Evolutionary conservation across 805 yeast genomes (phyloP).

Genomic region (Metschnikowia chrysomelidarum): DNA sequence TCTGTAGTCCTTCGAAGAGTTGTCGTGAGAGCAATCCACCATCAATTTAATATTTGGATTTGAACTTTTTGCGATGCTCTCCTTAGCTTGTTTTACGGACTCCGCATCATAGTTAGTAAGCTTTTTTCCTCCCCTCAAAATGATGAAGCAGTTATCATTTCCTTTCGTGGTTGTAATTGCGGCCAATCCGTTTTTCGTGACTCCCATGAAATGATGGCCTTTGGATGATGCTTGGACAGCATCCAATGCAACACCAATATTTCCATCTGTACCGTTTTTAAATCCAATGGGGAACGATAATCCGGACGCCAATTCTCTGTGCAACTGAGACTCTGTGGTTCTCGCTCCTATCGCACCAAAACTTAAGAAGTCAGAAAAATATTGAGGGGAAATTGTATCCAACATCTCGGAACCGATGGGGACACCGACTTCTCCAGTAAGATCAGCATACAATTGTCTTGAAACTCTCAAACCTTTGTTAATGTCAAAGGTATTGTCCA

Average conservation of each 20-base stretch:
- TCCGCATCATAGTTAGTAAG: conserved; percentile 88
- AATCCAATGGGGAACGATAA: conserved; percentile 97
- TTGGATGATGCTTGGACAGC: conserved; percentile 90
- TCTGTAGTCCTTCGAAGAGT: conserved; percentile 83
- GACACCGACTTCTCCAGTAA: conserved; percentile 62
- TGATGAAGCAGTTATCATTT: conserved; percentile 84
- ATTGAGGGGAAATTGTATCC: conserved; percentile 97
- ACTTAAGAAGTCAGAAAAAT: conserved; percentile 86
- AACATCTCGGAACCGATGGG: conserved; percentile 98
- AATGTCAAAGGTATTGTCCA: conserved; percentile 88
- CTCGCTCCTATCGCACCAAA: conserved; percentile 99
- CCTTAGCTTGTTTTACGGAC: conserved; percentile 57
- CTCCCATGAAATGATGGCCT: conserved; percentile 92
- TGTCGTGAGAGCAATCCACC: conserved; percentile 98
- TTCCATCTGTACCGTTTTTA: conserved; percentile 98
- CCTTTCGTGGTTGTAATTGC: conserved; percentile 97
- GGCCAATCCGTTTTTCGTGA: conserved; percentile 93
- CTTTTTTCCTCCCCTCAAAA: conserved; percentile 91
- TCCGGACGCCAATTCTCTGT: conserved; percentile 96
- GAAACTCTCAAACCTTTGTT: conserved; percentile 92
- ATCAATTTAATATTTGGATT: conserved; percentile 57
- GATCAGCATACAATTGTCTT: conserved; percentile 78
- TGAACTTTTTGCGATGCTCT: conserved; percentile 47
- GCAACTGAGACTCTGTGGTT: conserved; percentile 97
- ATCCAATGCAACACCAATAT: conserved; percentile 89